Base-by-base conservation (phyloP, 1,139 yeast species). In the Scheffersomyces cryptocercus region DNA sequence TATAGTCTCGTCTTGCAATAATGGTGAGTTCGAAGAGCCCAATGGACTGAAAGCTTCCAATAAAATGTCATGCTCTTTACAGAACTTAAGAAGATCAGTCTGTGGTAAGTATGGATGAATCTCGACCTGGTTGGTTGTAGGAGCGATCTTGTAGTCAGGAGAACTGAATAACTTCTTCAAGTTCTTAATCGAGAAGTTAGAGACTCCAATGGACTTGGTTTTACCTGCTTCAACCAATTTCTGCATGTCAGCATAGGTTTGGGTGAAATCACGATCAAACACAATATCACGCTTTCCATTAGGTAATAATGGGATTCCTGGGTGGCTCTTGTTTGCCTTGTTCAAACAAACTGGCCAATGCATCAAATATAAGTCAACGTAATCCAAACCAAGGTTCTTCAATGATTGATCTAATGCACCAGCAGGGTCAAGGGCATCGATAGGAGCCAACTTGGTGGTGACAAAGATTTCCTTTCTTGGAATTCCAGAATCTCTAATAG, bases 371-470 rank as follows among this genome's bases (percentile, higher is more conserved):
- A 90, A 73, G 62, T 90, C 97, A 45, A 90, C 84, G 57, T 90
- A 90, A 42, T 87, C 95, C 53, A 87, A 68, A 2, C 85, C 85
- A 54, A 90, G 72, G 57, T 82, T 81, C 54, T 77, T 61, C 58
- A 90, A 75, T 3, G 95, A 84, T 40, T 62, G 67, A 39, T 84
- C 79, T 44, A 89, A 68, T 5, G 86, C 88, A 35, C 62, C 72
- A 37, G 65, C 84, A 24, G 84, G 84, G 42, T 81, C 70, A 53
- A 75, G 73, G 58, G 85, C 90, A 58, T 79, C 82, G 32, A 83
- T 68, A 48, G 83, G 77, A 88, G 90, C 84, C 52, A 88, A 72
- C 64, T 89, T 89, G 52, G 96, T 87, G 54, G 96, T 88, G 52
- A 89, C 68, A 53, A 84, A 89, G 44, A 89, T 55, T 38, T 88